A percentile compares a stretch with the other conserved stretches of the same genome.
Evolutionary conservation across 345 rosid genomes (phyloP).

Genomic region (Turnera subulata): DNA sequence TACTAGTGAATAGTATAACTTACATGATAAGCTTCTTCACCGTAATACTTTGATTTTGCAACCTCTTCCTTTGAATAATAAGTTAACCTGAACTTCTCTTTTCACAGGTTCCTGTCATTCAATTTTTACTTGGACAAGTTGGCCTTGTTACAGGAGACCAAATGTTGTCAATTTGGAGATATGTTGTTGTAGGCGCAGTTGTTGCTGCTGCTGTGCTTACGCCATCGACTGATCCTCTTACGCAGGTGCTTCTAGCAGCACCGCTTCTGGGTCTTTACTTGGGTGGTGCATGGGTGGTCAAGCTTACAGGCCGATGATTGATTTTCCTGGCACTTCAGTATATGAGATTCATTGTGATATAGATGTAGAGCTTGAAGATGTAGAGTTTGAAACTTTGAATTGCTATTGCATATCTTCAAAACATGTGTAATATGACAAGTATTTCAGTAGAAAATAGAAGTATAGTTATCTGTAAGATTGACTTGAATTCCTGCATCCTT

Average conservation of each 20-base stretch:
- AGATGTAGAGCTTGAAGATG: neutral
- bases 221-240: constrained; percentile 96
- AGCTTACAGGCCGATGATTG: constrained; percentile 69
- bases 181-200: constrained; percentile 91
- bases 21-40: neutral
- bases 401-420: constrained; percentile 3
- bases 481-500: too few species aligned
- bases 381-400: neutral
- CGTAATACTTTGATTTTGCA: neutral
- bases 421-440: neutral
- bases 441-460: too few species aligned
- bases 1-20: neutral
- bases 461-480: too few species aligned
- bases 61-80: neutral
- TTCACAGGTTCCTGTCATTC: constrained; percentile 92
- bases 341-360: neutral
- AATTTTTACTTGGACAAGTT: constrained; percentile 83
- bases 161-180: constrained; percentile 96
- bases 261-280: constrained; percentile 92
- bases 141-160: constrained; percentile 86
- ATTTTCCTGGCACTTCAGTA: neutral
- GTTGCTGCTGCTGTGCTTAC: constrained; percentile 91
- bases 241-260: constrained; percentile 82
- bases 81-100: neutral
- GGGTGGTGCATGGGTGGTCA: constrained; percentile 93